Base-by-base conservation (phyloP, 768 basidiomycete genomes). In the Suillus placidus region DNA sequence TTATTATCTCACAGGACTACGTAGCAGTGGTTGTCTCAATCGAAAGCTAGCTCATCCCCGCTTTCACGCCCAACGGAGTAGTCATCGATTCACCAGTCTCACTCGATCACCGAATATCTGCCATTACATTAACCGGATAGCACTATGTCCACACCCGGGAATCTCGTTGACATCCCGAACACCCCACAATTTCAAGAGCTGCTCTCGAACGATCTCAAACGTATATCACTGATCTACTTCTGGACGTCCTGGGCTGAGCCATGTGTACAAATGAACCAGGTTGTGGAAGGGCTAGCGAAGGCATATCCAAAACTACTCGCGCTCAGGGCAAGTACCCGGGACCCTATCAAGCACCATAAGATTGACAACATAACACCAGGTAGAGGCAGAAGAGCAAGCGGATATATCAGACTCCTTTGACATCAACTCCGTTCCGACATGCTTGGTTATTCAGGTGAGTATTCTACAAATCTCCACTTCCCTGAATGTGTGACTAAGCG, bases 201-300 rank as follows among this genome's bases (percentile, higher is more conserved):
- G 10, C 87, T 98, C 56, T 89, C 88, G 0, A 72, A 77, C 26
- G 96, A 99, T 78, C 86, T 99, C 40, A 78, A 85, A 23, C 82
- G 92, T 26, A 85, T 97, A 30, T 95, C 95, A 5, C 81, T 97
- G 43, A 88, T 97, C 73, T 94, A 92, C 79, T 99, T 98, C 77
- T 96, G 95, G 92, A 93, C 96, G 51, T 81, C 87, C 77, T 92
- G 94, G 94, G 97, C 95, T 0, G 91, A 87, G 67, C 95, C 95
- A 47, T 99, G 96, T 82, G 84, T 84, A 71, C 85, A 90, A 71
- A 97, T 97, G 91, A 95, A 95, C 79, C 81, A 88, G 52, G 87
- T 95, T 38, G 86, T 92, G 20, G 66, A 72, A 10, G 91, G 92
- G 71, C 82, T 97, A 54, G 86, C 95, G 2, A 86, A 84, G 67